Percentiles rank a stretch among this genome's conserved stretches.
Evolutionary conservation across 2,329 filamentous ascomycete species (phyloP).

Genomic region (Cytospora mali): DNA sequence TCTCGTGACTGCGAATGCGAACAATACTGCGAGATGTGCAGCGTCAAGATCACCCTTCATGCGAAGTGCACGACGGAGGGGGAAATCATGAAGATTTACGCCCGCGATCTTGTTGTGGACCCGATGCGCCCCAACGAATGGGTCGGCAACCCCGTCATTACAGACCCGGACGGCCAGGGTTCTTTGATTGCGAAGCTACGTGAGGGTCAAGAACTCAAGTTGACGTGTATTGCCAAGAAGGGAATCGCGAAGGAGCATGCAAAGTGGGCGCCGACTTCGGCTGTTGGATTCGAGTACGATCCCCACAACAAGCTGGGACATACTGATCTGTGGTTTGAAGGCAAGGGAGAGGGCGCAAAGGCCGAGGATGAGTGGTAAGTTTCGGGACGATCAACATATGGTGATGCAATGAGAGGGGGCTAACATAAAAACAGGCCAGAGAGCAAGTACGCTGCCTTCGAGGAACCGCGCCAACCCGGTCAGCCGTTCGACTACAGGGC

Average conservation of each 20-base stretch:
- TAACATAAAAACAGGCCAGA: slow-evolving; percentile 65
- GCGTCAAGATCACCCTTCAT: slow-evolving; percentile 80
- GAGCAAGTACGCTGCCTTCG: slow-evolving; percentile 77
- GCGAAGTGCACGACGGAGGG: slow-evolving; percentile 78
- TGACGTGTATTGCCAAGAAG: slow-evolving; percentile 95
- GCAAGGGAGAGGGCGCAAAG: slow-evolving; percentile 30
- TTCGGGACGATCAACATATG: slow-evolving; percentile 4
- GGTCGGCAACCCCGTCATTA: slow-evolving; percentile 81
- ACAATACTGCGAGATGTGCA: slow-evolving; percentile 90
- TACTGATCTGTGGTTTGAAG: slow-evolving; percentile 91
- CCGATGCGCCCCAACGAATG: slow-evolving; percentile 70
- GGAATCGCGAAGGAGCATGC: slow-evolving; percentile 98
- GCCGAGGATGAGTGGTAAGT: slow-evolving; percentile 80
- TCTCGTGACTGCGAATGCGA: slow-evolving; percentile 96
- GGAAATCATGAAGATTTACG: slow-evolving; percentile 91
- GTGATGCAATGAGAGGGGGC: slow-evolving; percentile 5
- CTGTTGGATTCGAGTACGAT: slow-evolving; percentile 97
- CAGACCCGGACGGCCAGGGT: slow-evolving; percentile 78
- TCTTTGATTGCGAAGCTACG: slow-evolving; percentile 88
- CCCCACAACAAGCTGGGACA: slow-evolving; percentile 95
- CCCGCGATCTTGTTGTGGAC: slow-evolving; percentile 79
- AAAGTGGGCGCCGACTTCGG: slow-evolving; percentile 93
- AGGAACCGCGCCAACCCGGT: slow-evolving; percentile 77
- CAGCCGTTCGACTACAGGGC: slow-evolving; percentile 92
- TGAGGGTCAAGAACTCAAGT: slow-evolving; percentile 84